phyloP scores from a whole-genome alignment of 345 rosid genomes.

The Gossypioides kirkii region DNA sequence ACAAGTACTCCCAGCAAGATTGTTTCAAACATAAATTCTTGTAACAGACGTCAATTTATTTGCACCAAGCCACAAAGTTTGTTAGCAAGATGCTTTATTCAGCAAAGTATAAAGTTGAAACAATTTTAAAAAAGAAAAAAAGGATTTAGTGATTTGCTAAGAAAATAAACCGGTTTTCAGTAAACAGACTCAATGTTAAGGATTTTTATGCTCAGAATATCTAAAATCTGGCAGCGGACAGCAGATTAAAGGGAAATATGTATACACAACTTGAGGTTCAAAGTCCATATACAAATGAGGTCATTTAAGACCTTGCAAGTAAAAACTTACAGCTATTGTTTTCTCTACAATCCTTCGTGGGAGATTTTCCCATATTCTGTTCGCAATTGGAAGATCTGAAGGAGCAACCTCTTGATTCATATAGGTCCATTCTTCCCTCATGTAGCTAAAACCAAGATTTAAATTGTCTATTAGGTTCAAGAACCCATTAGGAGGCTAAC shows the following conservation, averaged over 20 bases:
- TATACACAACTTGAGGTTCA: background rate
- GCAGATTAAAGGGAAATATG: background rate
- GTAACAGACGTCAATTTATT: background rate
- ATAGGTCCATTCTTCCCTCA: conserved; percentile 77
- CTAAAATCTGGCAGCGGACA: background rate
- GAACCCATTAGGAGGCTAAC: conserved; percentile 8
- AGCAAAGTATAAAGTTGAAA: background rate
- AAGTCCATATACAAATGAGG: background rate
- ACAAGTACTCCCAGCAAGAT: background rate
- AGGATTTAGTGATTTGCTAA: background rate
- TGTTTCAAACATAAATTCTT: background rate
- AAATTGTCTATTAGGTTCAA: background rate
- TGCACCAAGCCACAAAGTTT: background rate
- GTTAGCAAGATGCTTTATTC: background rate
- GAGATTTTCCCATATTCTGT: conserved; percentile 53
- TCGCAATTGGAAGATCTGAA: conserved; percentile 51
- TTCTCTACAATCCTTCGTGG: conserved; percentile 49
- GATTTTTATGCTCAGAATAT: background rate
- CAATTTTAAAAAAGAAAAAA: background rate
- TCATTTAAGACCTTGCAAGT: background rate
- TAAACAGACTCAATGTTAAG: background rate
- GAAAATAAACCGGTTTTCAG: background rate
- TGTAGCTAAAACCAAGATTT: conserved; percentile 40
- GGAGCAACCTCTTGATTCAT: conserved; percentile 46
- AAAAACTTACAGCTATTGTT: conserved; percentile 40